Base-by-base conservation (phyloP, 1,139 yeast species). In the Pichia sp. region DNA sequence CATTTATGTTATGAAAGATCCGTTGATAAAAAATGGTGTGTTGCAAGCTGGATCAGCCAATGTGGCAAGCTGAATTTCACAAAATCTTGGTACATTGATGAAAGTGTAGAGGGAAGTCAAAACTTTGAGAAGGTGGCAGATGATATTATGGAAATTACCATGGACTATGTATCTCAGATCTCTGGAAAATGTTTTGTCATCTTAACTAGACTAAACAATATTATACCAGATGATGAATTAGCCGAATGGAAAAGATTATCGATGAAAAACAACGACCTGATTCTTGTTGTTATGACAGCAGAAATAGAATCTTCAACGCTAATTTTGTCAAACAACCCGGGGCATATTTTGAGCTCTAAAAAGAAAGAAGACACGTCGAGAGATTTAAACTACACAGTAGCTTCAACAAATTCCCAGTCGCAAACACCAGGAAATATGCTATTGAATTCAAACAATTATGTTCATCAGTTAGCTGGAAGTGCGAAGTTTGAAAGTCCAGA, bases 41-140 rank as follows among this genome's bases (percentile, higher is more conserved):
- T 85, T 31, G 95, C 90, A 0, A 86, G 96, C 0, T 90, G 97
- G 95, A 78, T 95, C 0, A 97, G 92, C 65, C 93, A 93, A 51
- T 77, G 79, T 64, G 97, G 97, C 0, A 75, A 75, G 9, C 76
- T 81, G 7, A 80, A 85, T 8, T 76, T 76, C 55, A 79, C 85
- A 1, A 86, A 84, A 61, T 80, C 92, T 1, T 86, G 92, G 92
- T 77, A 75, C 61, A 75, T 83, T 64, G 67, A 80, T 64, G 45
- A 70, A 52, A 57, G 55, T 5, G 50, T 61, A 6, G 58, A 59
- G 6, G 53, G 51, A 6, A 55, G 59, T 29, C 55, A 58, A 20
- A 61, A 42, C 33, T 75, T 81, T 61, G 86, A 83, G 57, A 77
- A 74, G 6, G 80, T 82, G 1, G 78, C 84, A 60, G 75, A 77